Conservation (phyloP, 148 eudicot genomes). For the Camellia sinensis region DNA sequence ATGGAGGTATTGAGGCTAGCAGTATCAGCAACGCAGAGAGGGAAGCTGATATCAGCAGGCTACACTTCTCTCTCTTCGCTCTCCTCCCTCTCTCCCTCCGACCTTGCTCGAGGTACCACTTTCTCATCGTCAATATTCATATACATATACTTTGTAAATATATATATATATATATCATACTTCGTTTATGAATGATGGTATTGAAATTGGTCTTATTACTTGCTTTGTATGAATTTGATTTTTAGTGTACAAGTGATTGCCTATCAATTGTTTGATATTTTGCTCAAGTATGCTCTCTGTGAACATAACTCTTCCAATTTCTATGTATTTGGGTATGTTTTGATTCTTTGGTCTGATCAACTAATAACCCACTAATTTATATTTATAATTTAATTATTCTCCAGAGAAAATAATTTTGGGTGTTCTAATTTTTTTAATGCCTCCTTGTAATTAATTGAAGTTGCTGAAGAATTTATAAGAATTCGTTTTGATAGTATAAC, state of each 20-base stretch:
- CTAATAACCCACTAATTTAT: background rate
- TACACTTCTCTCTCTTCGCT: slow-evolving; percentile 71
- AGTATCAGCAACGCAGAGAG: slow-evolving; percentile 66
- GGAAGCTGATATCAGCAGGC: slow-evolving; percentile 73
- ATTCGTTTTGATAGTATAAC: background rate
- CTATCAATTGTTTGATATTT: background rate
- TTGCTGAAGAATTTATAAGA: background rate
- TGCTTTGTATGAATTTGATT: background rate
- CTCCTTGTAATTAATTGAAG: too few species aligned
- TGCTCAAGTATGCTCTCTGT: background rate
- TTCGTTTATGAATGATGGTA: background rate
- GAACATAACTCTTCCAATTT: background rate
- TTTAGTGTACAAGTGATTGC: background rate
- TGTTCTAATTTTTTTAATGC: background rate
- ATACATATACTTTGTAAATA: background rate
- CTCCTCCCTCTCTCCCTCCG: slow-evolving; percentile 50
- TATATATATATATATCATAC: background rate
- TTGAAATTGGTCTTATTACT: background rate
- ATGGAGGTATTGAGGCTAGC: slow-evolving; percentile 70
- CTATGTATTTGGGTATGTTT: background rate
- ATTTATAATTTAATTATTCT: background rate
- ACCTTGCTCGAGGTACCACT: slow-evolving; percentile 58
- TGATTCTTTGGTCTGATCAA: slow-evolving; percentile 3
- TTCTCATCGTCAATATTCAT: background rate
- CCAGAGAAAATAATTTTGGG: background rate